These are phyloP conservation scores for Aureobasidium leucospermi DNA, from an alignment of 2,329 filamentous ascomycete species.

Conservation along the genomic window DNA sequence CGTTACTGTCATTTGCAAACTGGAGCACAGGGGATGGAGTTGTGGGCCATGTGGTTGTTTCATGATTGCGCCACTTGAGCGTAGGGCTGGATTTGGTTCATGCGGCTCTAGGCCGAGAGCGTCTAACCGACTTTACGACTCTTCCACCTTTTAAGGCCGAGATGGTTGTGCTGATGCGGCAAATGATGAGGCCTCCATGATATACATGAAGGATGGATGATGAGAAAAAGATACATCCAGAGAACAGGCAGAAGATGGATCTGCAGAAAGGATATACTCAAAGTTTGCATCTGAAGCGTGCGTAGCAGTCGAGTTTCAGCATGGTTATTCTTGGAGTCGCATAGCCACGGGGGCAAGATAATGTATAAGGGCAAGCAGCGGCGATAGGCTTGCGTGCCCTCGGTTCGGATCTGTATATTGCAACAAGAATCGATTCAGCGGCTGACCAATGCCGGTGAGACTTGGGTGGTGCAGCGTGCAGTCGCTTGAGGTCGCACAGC, in stretches of 20 bases:
- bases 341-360: not conserved
- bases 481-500: no score
- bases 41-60: constrained; percentile 9
- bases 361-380: not conserved
- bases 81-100: not conserved
- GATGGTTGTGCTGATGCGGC: not conserved
- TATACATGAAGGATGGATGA: no score
- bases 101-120: not conserved
- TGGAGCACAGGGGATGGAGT: not conserved
- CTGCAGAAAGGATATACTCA: not conserved
- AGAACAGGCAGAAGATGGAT: not conserved
- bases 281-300: not conserved
- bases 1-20: not conserved
- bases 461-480: no score
- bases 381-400: not conserved
- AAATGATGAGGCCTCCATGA: not conserved
- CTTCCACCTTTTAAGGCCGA: not conserved
- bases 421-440: no score
- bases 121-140: constrained; percentile 1
- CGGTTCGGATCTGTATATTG: no score
- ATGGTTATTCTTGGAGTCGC: not conserved
- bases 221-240: no score
- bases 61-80: constrained; percentile 8
- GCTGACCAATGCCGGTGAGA: no score
- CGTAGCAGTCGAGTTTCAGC: constrained; percentile 1